phyloP scores from a whole-genome alignment of 1,284 basidiomycete species.

The Irpex sp. region DNA sequence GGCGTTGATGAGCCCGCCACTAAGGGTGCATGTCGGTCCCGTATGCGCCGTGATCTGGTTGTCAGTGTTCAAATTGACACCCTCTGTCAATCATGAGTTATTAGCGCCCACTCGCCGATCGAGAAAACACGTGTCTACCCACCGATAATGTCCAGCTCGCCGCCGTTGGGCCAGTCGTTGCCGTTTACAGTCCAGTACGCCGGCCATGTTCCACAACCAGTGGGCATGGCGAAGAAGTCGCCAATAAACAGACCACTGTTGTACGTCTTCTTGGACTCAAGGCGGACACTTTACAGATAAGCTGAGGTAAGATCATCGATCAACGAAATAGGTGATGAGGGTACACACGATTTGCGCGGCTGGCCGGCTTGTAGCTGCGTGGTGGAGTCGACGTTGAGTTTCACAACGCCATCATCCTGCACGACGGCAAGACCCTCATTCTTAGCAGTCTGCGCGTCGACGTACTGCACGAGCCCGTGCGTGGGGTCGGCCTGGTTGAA shows the following conservation, averaged over 20 bases:
- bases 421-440: constrained; percentile 55
- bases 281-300: constrained; percentile 53
- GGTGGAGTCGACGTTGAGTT: constrained; percentile 63
- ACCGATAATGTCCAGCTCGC: constrained; percentile 37
- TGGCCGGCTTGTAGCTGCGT: constrained; percentile 46
- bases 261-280: constrained; percentile 64
- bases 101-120: neutral
- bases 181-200: constrained; percentile 57
- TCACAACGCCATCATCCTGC: constrained; percentile 46
- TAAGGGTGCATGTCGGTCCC: constrained; percentile 47
- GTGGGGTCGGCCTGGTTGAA: constrained; percentile 65
- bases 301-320: neutral
- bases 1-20: constrained; percentile 23
- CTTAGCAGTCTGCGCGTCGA: constrained; percentile 41
- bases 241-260: constrained; percentile 73
- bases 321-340: neutral
- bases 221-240: constrained; percentile 75
- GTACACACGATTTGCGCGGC: constrained; percentile 61
- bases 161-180: constrained; percentile 66
- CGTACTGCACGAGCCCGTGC: constrained; percentile 57
- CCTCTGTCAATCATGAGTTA: constrained; percentile 33
- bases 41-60: constrained; percentile 78
- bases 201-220: constrained; percentile 81
- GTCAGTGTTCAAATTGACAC: constrained; percentile 50
- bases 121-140: constrained; percentile 5